Base-by-base conservation (phyloP, 805 yeast species). In the Candida ulmi region DNA sequence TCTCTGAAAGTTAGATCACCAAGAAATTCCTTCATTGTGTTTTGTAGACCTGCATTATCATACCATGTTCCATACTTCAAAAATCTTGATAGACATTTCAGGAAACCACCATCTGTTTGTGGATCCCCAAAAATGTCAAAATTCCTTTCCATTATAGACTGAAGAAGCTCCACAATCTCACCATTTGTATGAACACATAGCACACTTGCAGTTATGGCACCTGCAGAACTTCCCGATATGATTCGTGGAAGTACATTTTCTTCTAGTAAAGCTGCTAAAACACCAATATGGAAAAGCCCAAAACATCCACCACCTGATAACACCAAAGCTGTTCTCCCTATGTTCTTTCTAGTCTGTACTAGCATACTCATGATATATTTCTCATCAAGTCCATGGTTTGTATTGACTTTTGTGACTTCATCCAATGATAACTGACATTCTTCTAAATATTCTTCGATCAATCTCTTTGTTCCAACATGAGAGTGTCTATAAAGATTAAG, bases 241-340 rank as follows among this genome's bases (percentile, higher is more conserved):
- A 93, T 85, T 36, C 84, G 73, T 0, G 99, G 99, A 18, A 91
- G 65, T 17, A 88, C 65, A 39, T 83, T 80, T 37, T 75, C 72
- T 49, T 87, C 93, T 30, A 83, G 63, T 24, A 93, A 68, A 2
- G 93, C 84, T 5, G 87, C 78, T 34, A 91, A 64, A 0, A 93
- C 96, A 2, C 99, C 99, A 42, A 88, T 84, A 49, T 91, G 98
- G 45, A 90, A 79, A 37, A 91, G 63, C 0, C 98, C 99, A 65
- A 91, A 85, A 5, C 95, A 85, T 2, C 95, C 88, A 2, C 99
- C 99, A 2, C 99, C 99, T 35, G 95, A 83, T 39, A 93, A 71
- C n/a, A 95, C 88, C 21, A 93, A 66, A 0, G 98, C 99, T 0
- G 98, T 90, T 40, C 96, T 71, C 1, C 99, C 99, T 37, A 86